Evolutionary conservation across 2,329 filamentous ascomycete genomes (phyloP).

Genomic region (Neurospora sp.): DNA sequence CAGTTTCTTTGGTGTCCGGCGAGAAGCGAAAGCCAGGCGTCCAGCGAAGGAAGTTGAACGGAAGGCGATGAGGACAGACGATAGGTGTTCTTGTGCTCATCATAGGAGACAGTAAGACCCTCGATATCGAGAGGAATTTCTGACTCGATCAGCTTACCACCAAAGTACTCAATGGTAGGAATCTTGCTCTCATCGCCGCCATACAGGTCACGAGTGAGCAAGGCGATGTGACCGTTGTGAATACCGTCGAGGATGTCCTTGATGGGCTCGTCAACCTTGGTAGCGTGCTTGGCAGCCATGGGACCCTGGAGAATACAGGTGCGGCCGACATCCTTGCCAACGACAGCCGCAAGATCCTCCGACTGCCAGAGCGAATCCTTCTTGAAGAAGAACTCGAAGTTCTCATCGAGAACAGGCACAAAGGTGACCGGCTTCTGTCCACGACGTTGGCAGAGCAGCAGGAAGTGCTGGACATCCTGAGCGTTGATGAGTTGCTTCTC

Average conservation of each 20-base stretch:
- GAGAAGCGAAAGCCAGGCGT: conserved; percentile 80
- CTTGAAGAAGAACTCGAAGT: conserved; percentile 99
- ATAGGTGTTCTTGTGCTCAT: conserved; percentile 72
- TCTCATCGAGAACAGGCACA: conserved; percentile 88
- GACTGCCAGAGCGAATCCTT: conserved; percentile 99
- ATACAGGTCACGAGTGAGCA: conserved; percentile 73
- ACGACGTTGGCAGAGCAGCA: conserved; percentile 82
- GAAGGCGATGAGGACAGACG: conserved; percentile 69
- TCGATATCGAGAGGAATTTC: conserved; percentile 71
- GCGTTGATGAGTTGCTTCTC: conserved; percentile 91
- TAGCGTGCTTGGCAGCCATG: conserved; percentile 85
- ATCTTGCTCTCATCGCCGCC: conserved; percentile 61
- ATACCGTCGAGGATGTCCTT: conserved; percentile 90
- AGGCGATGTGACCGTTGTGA: conserved; percentile 77
- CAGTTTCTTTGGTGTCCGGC: conserved; percentile 82
- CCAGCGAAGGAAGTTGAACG: conserved; percentile 63
- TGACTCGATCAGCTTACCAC: conserved; percentile 69
- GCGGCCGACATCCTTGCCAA: conserved; percentile 89
- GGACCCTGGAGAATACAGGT: conserved; percentile 96
- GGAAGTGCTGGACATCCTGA: conserved; percentile 95
- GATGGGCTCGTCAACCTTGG: conserved; percentile 81
- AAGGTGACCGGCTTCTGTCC: conserved; percentile 96
- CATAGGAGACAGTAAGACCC: conserved; percentile 73
- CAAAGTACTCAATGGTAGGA: conserved; percentile 88
- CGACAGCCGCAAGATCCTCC: conserved; percentile 91